phyloP scores from a whole-genome alignment of 2,329 filamentous ascomycete genomes.

The Fonsecaea monophora region DNA sequence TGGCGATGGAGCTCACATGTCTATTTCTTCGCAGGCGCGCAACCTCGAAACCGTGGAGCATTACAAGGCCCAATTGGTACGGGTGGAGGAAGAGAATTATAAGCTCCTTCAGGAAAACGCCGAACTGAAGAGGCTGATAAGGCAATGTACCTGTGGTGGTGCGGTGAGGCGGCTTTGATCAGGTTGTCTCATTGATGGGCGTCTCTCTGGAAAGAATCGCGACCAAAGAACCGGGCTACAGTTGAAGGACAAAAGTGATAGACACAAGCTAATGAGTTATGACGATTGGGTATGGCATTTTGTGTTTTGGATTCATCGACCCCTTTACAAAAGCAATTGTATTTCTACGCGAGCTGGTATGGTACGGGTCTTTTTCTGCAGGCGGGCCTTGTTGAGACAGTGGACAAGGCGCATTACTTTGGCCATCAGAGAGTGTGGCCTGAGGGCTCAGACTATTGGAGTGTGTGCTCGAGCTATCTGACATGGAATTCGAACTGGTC shows the following conservation, averaged over 20 bases:
- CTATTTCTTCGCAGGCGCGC: background rate
- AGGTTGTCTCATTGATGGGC: background rate
- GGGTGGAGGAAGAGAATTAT: conserved; percentile 40
- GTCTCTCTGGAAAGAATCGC: background rate
- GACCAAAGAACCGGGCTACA: background rate
- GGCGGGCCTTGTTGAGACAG: background rate
- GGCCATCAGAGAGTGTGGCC: background rate
- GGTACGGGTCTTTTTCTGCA: background rate
- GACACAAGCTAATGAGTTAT: background rate
- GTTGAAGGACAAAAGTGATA: background rate
- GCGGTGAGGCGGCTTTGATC: conserved; percentile 19
- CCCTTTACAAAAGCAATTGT: background rate
- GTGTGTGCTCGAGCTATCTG: background rate
- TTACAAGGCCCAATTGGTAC: conserved; percentile 40
- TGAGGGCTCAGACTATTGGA: background rate
- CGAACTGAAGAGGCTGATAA: conserved; percentile 78
- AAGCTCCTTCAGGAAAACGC: conserved; percentile 84
- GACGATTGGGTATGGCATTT: conserved; percentile 3
- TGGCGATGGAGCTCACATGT: background rate
- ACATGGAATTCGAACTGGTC: background rate
- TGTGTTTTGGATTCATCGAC: background rate
- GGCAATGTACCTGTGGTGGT: conserved; percentile 38
- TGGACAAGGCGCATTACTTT: background rate
- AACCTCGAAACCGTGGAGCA: conserved; percentile 28
- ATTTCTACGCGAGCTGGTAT: background rate